Percentiles rank a stretch among this genome's conserved stretches.
Evolutionary conservation across 2,329 filamentous ascomycete genomes (phyloP).

Genomic region (Westerdykella aurantiaca): DNA sequence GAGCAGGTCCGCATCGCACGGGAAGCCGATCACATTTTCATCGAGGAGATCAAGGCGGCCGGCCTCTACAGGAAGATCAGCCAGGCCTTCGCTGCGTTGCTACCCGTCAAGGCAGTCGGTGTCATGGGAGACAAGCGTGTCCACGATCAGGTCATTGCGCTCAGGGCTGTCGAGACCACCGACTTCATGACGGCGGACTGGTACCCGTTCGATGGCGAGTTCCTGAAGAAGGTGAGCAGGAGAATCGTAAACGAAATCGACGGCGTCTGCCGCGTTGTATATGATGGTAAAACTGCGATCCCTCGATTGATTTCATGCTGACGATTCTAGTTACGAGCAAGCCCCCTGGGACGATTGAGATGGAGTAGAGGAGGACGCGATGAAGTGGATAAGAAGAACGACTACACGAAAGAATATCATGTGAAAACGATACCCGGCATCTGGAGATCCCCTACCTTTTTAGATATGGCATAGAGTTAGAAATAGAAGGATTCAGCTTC

Average conservation of each 20-base stretch:
- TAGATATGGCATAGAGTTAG: neutral
- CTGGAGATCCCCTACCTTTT: neutral
- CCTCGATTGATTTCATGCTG: constrained; percentile 10
- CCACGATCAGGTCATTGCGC: constrained; percentile 56
- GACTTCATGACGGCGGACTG: constrained; percentile 73
- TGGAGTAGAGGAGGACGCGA: constrained; percentile 51
- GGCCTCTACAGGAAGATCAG: constrained; percentile 67
- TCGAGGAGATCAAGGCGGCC: constrained; percentile 65
- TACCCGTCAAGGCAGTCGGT: constrained; percentile 60
- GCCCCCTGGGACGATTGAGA: constrained; percentile 67
- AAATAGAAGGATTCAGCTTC: neutral
- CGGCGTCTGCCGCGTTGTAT: constrained; percentile 65
- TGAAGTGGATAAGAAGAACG: neutral
- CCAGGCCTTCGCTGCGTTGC: constrained; percentile 64
- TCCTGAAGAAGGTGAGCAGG: constrained; percentile 60
- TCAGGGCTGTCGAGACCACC: constrained; percentile 57
- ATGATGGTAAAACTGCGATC: constrained; percentile 50
- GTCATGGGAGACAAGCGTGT: constrained; percentile 67
- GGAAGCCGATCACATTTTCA: constrained; percentile 74
- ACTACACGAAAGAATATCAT: neutral
- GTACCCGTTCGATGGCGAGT: constrained; percentile 59
- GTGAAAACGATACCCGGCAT: neutral
- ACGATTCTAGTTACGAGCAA: constrained; percentile 52
- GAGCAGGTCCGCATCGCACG: constrained; percentile 73
- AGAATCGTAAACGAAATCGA: constrained; percentile 72